phyloP scores from a whole-genome alignment of 441 rosid species.

The Codiaeum variegatum region DNA sequence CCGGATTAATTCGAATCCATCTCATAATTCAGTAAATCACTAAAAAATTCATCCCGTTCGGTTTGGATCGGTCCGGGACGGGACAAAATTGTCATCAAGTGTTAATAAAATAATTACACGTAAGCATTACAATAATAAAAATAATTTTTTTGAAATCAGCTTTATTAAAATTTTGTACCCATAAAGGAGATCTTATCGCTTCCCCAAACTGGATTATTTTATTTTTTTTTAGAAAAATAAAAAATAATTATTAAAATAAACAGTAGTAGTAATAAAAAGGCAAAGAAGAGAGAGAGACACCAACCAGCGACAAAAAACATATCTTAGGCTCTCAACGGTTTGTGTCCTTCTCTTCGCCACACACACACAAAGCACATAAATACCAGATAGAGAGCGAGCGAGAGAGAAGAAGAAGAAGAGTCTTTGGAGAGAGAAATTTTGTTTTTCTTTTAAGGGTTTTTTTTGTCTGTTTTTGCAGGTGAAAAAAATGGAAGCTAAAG shows the following conservation, averaged over 20 bases:
- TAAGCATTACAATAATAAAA: not conserved
- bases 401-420: constrained; percentile 2
- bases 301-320: constrained; percentile 22
- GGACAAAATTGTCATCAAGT: too few species aligned
- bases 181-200: constrained; percentile 14
- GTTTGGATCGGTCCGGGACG: too few species aligned
- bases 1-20: too few species aligned
- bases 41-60: too few species aligned
- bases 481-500: constrained; percentile 47
- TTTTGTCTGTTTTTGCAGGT: constrained; percentile 27
- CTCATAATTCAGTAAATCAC: too few species aligned
- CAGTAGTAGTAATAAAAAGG: not conserved
- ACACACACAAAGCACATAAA: constrained; percentile 13
- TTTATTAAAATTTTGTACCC: not conserved
- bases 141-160: not conserved
- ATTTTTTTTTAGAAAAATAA: constrained; percentile 7
- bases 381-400: not conserved
- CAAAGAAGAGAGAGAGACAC: not conserved
- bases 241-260: not conserved
- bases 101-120: not conserved
- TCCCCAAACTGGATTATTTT: constrained; percentile 14
- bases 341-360: constrained; percentile 21
- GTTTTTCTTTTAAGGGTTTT: constrained; percentile 1
- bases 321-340: constrained; percentile 35
- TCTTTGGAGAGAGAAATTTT: not conserved